phyloP scores from a whole-genome alignment of 2,329 filamentous ascomycete species.

The Penicillium crustosum region DNA sequence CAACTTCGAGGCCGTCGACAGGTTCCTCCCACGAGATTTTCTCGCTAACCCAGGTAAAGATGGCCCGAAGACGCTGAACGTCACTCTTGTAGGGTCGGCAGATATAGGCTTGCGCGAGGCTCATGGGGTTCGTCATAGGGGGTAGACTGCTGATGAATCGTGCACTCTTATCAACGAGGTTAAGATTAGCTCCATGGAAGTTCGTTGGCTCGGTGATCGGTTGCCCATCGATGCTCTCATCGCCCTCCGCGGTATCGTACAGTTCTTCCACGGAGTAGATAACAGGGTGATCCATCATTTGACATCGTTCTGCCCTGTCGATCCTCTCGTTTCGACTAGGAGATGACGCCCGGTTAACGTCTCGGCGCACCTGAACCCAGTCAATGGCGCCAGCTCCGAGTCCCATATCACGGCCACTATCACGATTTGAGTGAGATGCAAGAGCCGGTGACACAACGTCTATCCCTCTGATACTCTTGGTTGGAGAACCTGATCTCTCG shows the following conservation, averaged over 20 bases:
- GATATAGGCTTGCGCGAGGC: constrained; percentile 84
- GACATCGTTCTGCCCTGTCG: constrained; percentile 83
- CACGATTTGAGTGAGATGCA: constrained; percentile 39
- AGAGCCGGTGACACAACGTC: constrained; percentile 48
- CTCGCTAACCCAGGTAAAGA: constrained; percentile 97
- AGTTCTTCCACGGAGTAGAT: constrained; percentile 88
- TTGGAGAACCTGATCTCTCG: constrained; percentile 47
- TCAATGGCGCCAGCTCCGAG: constrained; percentile 61
- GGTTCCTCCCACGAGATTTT: constrained; percentile 95
- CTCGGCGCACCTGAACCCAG: constrained; percentile 96
- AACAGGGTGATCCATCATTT: constrained; percentile 89
- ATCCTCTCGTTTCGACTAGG: constrained; percentile 82
- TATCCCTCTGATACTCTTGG: constrained; percentile 47
- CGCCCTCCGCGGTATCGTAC: constrained; percentile 79
- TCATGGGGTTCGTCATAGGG: constrained; percentile 75
- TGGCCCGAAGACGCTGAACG: constrained; percentile 86
- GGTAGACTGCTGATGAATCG: constrained; percentile 84
- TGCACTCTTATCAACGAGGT: constrained; percentile 91
- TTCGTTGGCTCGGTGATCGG: constrained; percentile 80
- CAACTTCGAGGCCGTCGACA: constrained; percentile 73
- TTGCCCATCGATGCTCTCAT: constrained; percentile 82
- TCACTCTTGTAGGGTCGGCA: constrained; percentile 94
- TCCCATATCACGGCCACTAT: constrained; percentile 69
- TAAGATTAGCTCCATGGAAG: constrained; percentile 75
- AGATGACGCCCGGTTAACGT: constrained; percentile 93